Conservation (phyloP, 805 yeast species). For the Candida insectorum region DNA sequence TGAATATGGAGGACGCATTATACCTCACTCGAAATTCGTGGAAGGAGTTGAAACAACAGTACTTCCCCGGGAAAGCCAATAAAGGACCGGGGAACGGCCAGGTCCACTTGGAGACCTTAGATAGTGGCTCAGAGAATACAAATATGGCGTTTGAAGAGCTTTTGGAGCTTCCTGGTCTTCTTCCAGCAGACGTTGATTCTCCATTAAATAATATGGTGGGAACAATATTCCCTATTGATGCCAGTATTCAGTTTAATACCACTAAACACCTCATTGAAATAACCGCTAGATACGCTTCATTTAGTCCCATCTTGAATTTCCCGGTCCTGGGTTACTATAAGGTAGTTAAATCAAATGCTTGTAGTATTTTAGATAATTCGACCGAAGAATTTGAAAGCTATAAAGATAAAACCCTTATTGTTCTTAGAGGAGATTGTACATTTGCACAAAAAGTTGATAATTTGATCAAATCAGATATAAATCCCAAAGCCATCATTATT, state of each 20-base stretch:
- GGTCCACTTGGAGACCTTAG: background rate
- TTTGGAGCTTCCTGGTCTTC: background rate
- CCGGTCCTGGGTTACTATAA: constrained; percentile 22
- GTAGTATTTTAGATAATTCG: constrained; percentile 16
- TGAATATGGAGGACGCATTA: constrained; percentile 22
- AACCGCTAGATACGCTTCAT: constrained; percentile 39
- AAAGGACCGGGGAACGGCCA: background rate
- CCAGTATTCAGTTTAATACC: constrained; percentile 27
- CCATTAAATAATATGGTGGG: constrained; percentile 34
- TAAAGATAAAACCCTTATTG: constrained; percentile 24
- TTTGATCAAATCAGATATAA: constrained; percentile 31
- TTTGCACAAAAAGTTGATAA: constrained; percentile 50
- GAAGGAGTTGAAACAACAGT: constrained; percentile 18
- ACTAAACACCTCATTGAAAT: constrained; percentile 14
- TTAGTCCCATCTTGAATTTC: constrained; percentile 31
- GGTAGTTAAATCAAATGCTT: constrained; percentile 27
- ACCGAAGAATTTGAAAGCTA: constrained; percentile 12
- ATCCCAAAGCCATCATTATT: constrained; percentile 51
- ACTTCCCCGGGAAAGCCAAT: constrained; percentile 6
- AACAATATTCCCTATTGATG: constrained; percentile 42
- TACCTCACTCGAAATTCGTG: constrained; percentile 23
- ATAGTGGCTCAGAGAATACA: too few relatives aligned
- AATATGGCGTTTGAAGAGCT: too few relatives aligned
- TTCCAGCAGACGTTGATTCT: constrained; percentile 21
- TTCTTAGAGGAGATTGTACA: constrained; percentile 51